A percentile compares a stretch with the other conserved stretches of the same genome.
Conservation (phyloP, 192 early-diverging fungal species). For the Coemansia pectinata region DNA sequence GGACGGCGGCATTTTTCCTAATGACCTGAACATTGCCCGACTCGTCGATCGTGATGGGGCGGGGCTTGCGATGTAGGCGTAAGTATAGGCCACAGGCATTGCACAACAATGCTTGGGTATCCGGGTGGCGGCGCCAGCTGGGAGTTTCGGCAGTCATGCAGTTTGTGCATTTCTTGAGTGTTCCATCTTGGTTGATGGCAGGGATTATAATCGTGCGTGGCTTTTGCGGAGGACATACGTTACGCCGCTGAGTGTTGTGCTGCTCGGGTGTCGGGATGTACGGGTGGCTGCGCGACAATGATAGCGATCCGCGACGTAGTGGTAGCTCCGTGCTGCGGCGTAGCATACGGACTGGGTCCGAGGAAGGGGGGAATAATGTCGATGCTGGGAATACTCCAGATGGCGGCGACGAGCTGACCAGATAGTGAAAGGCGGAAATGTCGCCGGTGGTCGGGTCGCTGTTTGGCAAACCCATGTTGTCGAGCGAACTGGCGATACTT, state of each 20-base stretch:
- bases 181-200: conserved; percentile 47
- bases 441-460: neutral
- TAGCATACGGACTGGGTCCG: conserved; percentile 6
- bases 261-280: conserved; percentile 7
- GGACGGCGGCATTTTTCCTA: conserved; percentile 47
- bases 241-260: neutral
- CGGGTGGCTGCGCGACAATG: conserved; percentile 17
- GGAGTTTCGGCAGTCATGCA: conserved; percentile 62
- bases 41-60: conserved; percentile 41
- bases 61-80: conserved; percentile 35
- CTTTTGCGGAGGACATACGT: neutral
- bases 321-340: conserved; percentile 8
- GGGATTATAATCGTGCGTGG: conserved; percentile 24
- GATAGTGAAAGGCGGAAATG: neutral
- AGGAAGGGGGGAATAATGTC: neutral
- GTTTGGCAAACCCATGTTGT: neutral
- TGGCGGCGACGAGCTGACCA: neutral
- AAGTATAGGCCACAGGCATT: conserved; percentile 64
- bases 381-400: neutral
- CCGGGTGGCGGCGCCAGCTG: conserved; percentile 66
- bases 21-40: conserved; percentile 46
- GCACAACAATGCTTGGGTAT: conserved; percentile 62
- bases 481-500: neutral
- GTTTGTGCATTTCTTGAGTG: conserved; percentile 57
- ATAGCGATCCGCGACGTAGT: conserved; percentile 6